Base-by-base conservation (phyloP, 1,284 basidiomycete species). In the Pterula multifida region DNA sequence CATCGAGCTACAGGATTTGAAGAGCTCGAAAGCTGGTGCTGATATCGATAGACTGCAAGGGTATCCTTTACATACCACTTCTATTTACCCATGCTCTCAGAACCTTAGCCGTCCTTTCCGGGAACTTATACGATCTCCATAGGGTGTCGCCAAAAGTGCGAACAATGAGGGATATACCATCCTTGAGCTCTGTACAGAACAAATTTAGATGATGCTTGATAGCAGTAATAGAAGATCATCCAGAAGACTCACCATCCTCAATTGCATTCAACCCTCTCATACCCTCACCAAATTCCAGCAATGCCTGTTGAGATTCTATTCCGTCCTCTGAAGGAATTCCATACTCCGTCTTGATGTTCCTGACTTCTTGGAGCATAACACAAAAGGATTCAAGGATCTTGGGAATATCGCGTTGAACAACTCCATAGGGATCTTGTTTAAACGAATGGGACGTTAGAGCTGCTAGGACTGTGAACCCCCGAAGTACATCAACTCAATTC, bases 121-220 rank as follows among this genome's bases (percentile, higher is more conserved):
- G 39, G 39, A 42, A 42, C 39, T 19, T 6, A 42, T 42, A 42
- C 39, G 39, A 42, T 17, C 19, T 42, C 39, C 39, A 42, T 17
- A 42, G 17, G 9, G 9, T 42, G 9, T 42, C n/a, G 9, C 39
- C 39, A 19, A 42, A 42, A n/a, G 39, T 42, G 4, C 21, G 39
- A n/a, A 42, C 39, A 42, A 42, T 19, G n/a, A 42, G 21, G 9
- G 39, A 42, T 42, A 42, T 42, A 6, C 39, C 39, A 42, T n/a
- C 21, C 19, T 42, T 42, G n/a, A 42, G 39, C 17, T 42, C 39
- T 42, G 39, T 17, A 17, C 6, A 35, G n/a, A 9, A 35, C 32
- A 35, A n/a, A 35, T 11, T 11, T n/a, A 35, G 11, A 35, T 35
- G 11, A n/a, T n/a, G n/a, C n/a, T n/a, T n/a, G n/a, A n/a, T n/a